These are phyloP conservation scores for Fusarium sp. DNA, from an alignment of 2,329 filamentous ascomycete species.

Conservation along the genomic window DNA sequence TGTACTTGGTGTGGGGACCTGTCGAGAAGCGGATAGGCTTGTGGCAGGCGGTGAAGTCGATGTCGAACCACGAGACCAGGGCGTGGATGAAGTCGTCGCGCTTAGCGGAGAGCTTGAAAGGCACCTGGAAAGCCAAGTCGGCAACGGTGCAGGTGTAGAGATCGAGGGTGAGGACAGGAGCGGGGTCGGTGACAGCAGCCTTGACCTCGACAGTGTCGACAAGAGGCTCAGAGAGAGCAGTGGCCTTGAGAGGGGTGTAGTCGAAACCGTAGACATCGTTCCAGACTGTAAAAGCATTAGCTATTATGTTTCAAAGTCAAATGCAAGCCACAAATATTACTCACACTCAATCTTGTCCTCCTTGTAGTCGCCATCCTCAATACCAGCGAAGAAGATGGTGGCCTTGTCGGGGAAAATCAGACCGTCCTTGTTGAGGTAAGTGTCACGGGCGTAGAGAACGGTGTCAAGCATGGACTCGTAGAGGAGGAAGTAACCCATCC, in stretches of 20 bases:
- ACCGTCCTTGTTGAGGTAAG: constrained; percentile 86
- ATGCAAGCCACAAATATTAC: constrained; percentile 52
- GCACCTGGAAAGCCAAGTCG: constrained; percentile 85
- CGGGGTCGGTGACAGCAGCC: constrained; percentile 93
- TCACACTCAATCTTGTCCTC: constrained; percentile 99
- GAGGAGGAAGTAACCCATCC: constrained; percentile 99
- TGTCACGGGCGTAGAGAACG: constrained; percentile 94
- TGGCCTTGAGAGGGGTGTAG: constrained; percentile 92
- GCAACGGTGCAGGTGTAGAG: constrained; percentile 88
- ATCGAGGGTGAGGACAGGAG: constrained; percentile 86
- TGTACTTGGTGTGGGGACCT: constrained; percentile 98
- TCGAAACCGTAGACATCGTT: constrained; percentile 99
- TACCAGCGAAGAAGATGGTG: constrained; percentile 95
- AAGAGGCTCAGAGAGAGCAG: constrained; percentile 92
- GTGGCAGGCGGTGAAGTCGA: constrained; percentile 98
- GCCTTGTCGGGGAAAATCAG: constrained; percentile 99
- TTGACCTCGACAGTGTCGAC: constrained; percentile 99
- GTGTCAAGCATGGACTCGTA: constrained; percentile 99
- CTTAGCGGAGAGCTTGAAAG: constrained; percentile 80
- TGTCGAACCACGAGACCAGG: constrained; percentile 98
- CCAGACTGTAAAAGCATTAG: constrained; percentile 76
- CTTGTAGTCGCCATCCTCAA: constrained; percentile 99
- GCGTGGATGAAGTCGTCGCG: constrained; percentile 97
- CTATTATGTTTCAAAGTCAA: background rate
- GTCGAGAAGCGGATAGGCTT: constrained; percentile 98